phyloP scores from a whole-genome alignment of 805 yeast species.

The Zygosaccharomyces bisporus region DNA sequence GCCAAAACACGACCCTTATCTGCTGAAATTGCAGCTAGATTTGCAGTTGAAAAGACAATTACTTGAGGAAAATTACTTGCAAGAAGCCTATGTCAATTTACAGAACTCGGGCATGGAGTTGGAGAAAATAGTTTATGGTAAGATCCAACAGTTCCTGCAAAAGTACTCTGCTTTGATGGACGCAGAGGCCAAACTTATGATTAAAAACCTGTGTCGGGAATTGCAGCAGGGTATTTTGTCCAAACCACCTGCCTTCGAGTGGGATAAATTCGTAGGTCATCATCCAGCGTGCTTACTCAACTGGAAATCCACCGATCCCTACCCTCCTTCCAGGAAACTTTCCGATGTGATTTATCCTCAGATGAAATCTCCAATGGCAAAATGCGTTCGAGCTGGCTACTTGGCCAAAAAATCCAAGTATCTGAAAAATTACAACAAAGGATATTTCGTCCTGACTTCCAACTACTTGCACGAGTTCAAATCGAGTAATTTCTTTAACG shows the following conservation, averaged over 20 bases:
- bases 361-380: constrained; percentile 48
- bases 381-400: constrained; percentile 55
- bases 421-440: constrained; percentile 55
- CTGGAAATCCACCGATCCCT: constrained; percentile 38
- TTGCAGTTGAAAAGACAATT: constrained; percentile 60
- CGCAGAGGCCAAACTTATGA: constrained; percentile 50
- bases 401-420: constrained; percentile 59
- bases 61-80: constrained; percentile 59
- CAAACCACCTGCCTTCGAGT: constrained; percentile 60
- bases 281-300: constrained; percentile 41
- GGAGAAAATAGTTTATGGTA: constrained; percentile 59
- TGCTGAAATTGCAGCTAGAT: constrained; percentile 58
- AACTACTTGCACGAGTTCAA: constrained; percentile 66
- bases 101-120: constrained; percentile 64
- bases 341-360: constrained; percentile 52
- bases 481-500: constrained; percentile 34
- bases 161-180: constrained; percentile 50
- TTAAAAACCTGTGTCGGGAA: constrained; percentile 48
- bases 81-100: constrained; percentile 60
- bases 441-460: constrained; percentile 65
- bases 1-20: constrained; percentile 56
- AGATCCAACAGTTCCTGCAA: constrained; percentile 54
- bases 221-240: constrained; percentile 43
- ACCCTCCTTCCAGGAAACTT: constrained; percentile 45
- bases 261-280: constrained; percentile 60